Base-by-base conservation (phyloP, 176 grass and related monocot genomes). In the Chloris gayana region DNA sequence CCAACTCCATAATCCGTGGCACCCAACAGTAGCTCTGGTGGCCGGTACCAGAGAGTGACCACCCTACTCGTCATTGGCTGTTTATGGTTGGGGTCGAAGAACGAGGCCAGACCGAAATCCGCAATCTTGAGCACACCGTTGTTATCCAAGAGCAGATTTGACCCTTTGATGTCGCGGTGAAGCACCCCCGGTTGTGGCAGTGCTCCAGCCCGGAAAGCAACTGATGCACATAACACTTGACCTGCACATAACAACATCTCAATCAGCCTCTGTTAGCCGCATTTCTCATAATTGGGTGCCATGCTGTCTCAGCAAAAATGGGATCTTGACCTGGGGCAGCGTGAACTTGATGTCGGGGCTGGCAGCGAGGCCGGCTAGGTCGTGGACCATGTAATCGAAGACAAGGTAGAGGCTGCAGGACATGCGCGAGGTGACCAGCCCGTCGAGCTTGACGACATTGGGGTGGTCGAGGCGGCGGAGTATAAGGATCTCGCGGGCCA, bases 261-360 rank as follows among this genome's bases (percentile, higher is more conserved):
- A 39, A 18, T 84, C 64, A 75, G 69, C 24, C 45, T 35, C 64
- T 2, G 9, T 67, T 27, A 38, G 64, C 27, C 14, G 6, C 66
- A 78, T 46, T 88, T 54, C 51, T n/a, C 72, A 80, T 65, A 84
- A 77, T 53, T 24, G n/a, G n/a, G n/a, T n/a, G 50, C 7, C 25
- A 18, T 9, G 69, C 8, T 47, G 60, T 63, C 21, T 6, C 4
- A 53, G 50, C 60, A 30, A 33, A n/a, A 71, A 74, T 54, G 73
- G 79, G 69, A 80, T 81, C 84, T 87, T 26, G 61, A 94, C 92
- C 92, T 94, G 92, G 45, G 93, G 89, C 68, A 92, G 89, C 2
- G 93, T 92, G 69, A 95, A 95, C 77, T 95, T 95, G 81, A 95
- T 92, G 58, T 92, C 93, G 1, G 93, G 93, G 90, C 93, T 95